These are phyloP conservation scores for Lentinula novae-zelandiae DNA, from an alignment of 1,284 basidiomycete genomes.

Conservation along the genomic window DNA sequence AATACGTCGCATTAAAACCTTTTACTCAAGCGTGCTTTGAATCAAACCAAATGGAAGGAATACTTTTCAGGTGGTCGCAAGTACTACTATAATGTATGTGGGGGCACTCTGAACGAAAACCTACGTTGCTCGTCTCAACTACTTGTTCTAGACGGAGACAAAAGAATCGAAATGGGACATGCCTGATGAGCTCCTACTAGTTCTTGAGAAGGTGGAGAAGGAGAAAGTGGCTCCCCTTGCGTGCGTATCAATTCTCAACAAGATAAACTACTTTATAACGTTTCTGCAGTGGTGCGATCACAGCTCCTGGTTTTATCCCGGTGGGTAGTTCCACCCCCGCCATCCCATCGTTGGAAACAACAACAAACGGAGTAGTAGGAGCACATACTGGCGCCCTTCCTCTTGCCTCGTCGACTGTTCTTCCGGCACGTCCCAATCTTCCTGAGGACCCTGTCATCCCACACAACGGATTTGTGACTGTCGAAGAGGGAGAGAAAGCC, in stretches of 20 bases:
- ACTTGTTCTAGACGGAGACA: conserved; percentile 55
- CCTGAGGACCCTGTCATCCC: conserved; percentile 85
- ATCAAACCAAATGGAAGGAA: conserved; percentile 89
- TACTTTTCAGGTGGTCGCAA: conserved; percentile 87
- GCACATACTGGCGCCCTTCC: conserved; percentile 53
- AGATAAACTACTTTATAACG: neutral
- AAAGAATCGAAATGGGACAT: conserved; percentile 97
- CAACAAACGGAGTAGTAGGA: conserved; percentile 47
- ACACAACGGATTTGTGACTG: conserved; percentile 81
- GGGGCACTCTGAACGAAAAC: neutral
- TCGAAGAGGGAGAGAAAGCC: conserved; percentile 90
- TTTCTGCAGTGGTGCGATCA: conserved; percentile 21
- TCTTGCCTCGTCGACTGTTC: conserved; percentile 50
- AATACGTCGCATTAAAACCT: conserved; percentile 1
- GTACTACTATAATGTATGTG: conserved; percentile 86
- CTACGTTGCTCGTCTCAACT: neutral
- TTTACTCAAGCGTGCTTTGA: conserved; percentile 71
- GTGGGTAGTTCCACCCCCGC: conserved; percentile 35
- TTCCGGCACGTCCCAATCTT: conserved; percentile 73
- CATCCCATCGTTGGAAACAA: conserved; percentile 35
- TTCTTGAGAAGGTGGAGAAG: conserved; percentile 82
- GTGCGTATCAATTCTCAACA: conserved; percentile 19
- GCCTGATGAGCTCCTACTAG: conserved; percentile 79
- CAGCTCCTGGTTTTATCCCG: conserved; percentile 41
- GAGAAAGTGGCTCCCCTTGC: conserved; percentile 37